A percentile compares a stretch with the other conserved stretches of the same genome.
Conservation (phyloP, 768 basidiomycete genomes). For the Boletus sp. region DNA sequence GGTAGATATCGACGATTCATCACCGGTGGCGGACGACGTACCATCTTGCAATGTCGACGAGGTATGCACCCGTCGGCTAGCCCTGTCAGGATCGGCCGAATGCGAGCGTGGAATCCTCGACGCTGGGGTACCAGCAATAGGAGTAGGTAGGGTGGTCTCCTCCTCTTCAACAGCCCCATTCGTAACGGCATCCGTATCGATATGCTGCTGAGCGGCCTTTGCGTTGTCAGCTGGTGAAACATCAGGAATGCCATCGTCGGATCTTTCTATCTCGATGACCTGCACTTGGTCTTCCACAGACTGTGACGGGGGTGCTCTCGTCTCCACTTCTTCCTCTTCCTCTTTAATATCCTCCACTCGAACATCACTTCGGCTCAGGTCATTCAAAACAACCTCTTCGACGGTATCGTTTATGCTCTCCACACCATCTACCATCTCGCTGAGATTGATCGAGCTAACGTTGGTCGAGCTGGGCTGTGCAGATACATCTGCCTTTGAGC, state of each 20-base stretch:
- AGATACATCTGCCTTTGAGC: constrained; percentile 34
- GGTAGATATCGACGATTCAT: constrained; percentile 72
- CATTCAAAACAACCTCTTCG: constrained; percentile 22
- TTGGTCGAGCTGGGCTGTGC: constrained; percentile 22
- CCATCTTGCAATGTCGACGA: constrained; percentile 51
- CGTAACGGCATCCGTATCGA: constrained; percentile 24
- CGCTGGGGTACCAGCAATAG: constrained; percentile 36
- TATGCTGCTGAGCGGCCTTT: constrained; percentile 6
- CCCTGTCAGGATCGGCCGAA: constrained; percentile 74
- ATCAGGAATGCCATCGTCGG: constrained; percentile 21
- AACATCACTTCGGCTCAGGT: constrained; percentile 14
- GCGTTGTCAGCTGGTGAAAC: constrained; percentile 6
- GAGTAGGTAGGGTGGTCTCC: constrained; percentile 35
- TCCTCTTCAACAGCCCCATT: constrained; percentile 29
- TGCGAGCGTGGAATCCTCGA: constrained; percentile 71
- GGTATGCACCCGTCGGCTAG: constrained; percentile 55
- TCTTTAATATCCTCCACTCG: constrained; percentile 27
- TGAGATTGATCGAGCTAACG: constrained; percentile 31
- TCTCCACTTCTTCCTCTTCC: constrained; percentile 27
- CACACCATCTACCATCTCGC: constrained; percentile 30
- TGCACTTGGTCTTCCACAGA: constrained; percentile 9
- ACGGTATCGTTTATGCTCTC: constrained; percentile 32
- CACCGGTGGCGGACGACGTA: constrained; percentile 58
- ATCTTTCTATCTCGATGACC: constrained; percentile 22
- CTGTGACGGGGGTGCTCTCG: not conserved